Evolutionary conservation across 768 basidiomycete species (phyloP), one percentile per base, ranked within the genome.

Genomic region (Lactarius hatsudake): DNA sequence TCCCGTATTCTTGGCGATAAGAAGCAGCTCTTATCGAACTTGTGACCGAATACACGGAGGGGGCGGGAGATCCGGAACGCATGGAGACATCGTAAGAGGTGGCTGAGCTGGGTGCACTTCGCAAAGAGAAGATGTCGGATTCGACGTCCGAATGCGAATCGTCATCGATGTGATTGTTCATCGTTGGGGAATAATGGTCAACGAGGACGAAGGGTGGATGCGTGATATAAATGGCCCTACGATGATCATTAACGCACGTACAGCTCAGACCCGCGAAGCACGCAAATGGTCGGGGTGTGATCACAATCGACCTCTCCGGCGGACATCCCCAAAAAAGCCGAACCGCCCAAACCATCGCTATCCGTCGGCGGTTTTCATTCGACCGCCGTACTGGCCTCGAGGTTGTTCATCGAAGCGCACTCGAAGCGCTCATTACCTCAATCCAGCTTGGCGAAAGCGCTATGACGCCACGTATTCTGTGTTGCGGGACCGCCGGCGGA

Each of bases 31-130:
- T 84, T 56, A 90, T 71, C 0, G 88, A 88, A 71, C 83, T 86
- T 0, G 87, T 86, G 73, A 91, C 74, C 1, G 90, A 91, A 73
- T 84, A 81, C 9, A 93, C 83, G 30, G 91, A 91, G 9, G 87
- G 88, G 15, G 77, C 76, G 2, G 91, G 90, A 3, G 91, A 91
- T 2, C 74, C 76, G 12, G 88, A 87, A 60, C 86, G 87, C 80
- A 84, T 84, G 1, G 87, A 87, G 55, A 74, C 70, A 71, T 86
- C 85, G 61, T 81, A 78, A 18, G 89, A 88, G 1, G 88, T 89
- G 28, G 76, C 76, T 0, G 88, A 86, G 72, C 79, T 82, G 4
- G 76, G 78, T 10, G 73, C 69, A 59, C 81, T 83, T 36, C 75
- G 77, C 7, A 80, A 73, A 1, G 84, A 87, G 53, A 78, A 77